Evolutionary conservation across 306 rosid species (phyloP), one percentile per base, ranked within the genome.

Genomic region (Lathyrus aphaca): DNA sequence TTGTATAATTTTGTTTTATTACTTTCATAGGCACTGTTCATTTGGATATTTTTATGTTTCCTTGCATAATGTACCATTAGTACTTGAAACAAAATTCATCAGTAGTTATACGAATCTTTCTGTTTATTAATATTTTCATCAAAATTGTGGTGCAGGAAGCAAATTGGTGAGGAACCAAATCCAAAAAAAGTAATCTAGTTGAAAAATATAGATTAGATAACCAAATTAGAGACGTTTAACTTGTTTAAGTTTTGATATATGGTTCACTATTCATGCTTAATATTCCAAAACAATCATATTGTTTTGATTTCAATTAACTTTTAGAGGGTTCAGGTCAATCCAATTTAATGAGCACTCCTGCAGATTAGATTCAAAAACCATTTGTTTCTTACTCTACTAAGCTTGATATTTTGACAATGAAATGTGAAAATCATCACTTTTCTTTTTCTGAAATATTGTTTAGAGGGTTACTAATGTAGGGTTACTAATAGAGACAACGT

Each of bases 1-100:
- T 29, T 55, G 68, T 74, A 59, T 21, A 18, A 50, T 45, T 55
- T 38, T 42, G 59, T 57, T 64, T 64, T 27, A 39, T 48, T 56
- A 58, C 56, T 63, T 54, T 68, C 58, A 29, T 63, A 7, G 53
- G 10, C 48, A 27, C 6, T 54, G 38, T 39, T 53, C 54, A n/a
- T 42, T 40, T 19, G 7, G 50, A 19, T 40, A 10, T 35, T 40
- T 63, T 40, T 12, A 42, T 17, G 8, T 64, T 64, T 64, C 21
- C 19, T 16, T 17, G 56, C 60, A 32, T 44, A 63, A 50, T 50
- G 27, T 9, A 50, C 29, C 29, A 2, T 23, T 54, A 54, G 6
- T 21, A 54, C 32, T 21, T 54, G 35, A 54, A 54, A 23, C 35
- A 54, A 54, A 10, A 23, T 12, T 55, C 16, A 1, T 25, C 5